Conservation (phyloP, 805 yeast species). For the Tetrapisispora iriomotensis region DNA sequence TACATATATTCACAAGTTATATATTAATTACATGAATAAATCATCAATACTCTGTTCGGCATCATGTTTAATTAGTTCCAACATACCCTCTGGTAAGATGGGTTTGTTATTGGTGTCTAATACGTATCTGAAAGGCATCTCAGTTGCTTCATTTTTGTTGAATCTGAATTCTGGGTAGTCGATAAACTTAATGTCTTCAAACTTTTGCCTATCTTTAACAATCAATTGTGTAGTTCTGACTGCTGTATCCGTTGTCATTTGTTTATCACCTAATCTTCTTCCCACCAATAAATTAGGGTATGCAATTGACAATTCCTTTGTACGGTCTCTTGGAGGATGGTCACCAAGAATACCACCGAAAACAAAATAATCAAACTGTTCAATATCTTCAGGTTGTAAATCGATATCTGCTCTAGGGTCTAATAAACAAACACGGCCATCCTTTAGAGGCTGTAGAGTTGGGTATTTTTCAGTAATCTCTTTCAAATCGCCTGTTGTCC, state of each 20-base stretch:
- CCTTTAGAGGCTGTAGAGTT: slow-evolving; percentile 36
- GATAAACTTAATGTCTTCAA: slow-evolving; percentile 71
- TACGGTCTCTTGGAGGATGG: slow-evolving; percentile 85
- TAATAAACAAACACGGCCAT: slow-evolving; percentile 60
- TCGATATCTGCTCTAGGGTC: slow-evolving; percentile 82
- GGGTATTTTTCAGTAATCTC: slow-evolving; percentile 32
- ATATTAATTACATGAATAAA: slow-evolving; percentile 24
- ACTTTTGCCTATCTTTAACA: slow-evolving; percentile 44
- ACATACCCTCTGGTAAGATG: slow-evolving; percentile 86
- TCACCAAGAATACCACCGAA: slow-evolving; percentile 96
- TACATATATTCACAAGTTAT: too few relatives aligned
- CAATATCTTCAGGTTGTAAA: slow-evolving; percentile 58
- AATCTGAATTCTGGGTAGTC: slow-evolving; percentile 93
- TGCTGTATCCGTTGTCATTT: slow-evolving; percentile 98
- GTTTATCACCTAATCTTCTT: slow-evolving; percentile 75
- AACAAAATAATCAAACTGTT: slow-evolving; percentile 72
- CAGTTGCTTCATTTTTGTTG: slow-evolving; percentile 82
- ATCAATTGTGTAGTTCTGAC: slow-evolving; percentile 82
- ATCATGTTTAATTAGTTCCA: slow-evolving; percentile 73
- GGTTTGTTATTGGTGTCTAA: slow-evolving; percentile 56
- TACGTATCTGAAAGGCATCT: slow-evolving; percentile 94
- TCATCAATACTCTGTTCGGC: slow-evolving; percentile 77
- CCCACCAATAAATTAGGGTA: slow-evolving; percentile 67
- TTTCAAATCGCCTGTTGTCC: slow-evolving; percentile 70
- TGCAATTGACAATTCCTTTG: slow-evolving; percentile 72